phyloP scores from a whole-genome alignment of 2,329 filamentous ascomycete species.

The Ophiostoma piceae region DNA sequence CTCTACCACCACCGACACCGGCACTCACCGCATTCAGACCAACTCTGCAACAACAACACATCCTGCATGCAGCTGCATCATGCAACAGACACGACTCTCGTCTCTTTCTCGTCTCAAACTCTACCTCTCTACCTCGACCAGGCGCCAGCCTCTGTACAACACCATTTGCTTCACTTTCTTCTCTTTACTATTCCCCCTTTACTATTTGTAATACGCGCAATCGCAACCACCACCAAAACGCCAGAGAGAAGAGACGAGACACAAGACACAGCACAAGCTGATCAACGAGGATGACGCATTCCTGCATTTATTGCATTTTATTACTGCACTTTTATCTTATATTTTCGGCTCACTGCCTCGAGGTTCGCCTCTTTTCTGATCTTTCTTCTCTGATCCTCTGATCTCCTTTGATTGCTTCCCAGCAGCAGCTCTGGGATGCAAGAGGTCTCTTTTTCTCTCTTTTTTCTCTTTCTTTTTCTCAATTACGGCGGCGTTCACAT shows the following conservation, averaged over 20 bases:
- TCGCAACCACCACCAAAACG: slow-evolving; percentile 21
- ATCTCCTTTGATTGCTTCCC: slow-evolving; percentile 27
- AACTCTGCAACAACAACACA: slow-evolving; percentile 16
- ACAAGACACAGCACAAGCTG: slow-evolving; percentile 8
- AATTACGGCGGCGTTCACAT: slow-evolving; percentile 25
- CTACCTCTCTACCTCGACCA: neutral
- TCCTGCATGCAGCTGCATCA: slow-evolving; percentile 22
- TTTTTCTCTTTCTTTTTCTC: slow-evolving; percentile 11
- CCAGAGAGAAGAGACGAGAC: neutral
- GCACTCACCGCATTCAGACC: slow-evolving; percentile 17
- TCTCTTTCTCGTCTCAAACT: neutral
- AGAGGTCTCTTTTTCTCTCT: slow-evolving; percentile 18
- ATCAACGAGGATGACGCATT: slow-evolving; percentile 26
- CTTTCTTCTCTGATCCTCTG: slow-evolving; percentile 24
- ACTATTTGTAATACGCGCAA: slow-evolving; percentile 34
- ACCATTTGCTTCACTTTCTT: slow-evolving; percentile 10
- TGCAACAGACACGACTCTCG: slow-evolving; percentile 7
- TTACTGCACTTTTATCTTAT: neutral
- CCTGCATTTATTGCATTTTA: neutral
- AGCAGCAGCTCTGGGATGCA: slow-evolving; percentile 28
- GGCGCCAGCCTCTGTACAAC: slow-evolving; percentile 20
- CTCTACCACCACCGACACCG: slow-evolving; percentile 2
- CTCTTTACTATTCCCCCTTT: slow-evolving; percentile 23
- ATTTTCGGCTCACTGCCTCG: slow-evolving; percentile 17
- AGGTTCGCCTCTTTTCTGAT: too few species aligned